Evolutionary conservation across 2,329 filamentous ascomycete genomes (phyloP).

Genomic region (Onygenales sp.): DNA sequence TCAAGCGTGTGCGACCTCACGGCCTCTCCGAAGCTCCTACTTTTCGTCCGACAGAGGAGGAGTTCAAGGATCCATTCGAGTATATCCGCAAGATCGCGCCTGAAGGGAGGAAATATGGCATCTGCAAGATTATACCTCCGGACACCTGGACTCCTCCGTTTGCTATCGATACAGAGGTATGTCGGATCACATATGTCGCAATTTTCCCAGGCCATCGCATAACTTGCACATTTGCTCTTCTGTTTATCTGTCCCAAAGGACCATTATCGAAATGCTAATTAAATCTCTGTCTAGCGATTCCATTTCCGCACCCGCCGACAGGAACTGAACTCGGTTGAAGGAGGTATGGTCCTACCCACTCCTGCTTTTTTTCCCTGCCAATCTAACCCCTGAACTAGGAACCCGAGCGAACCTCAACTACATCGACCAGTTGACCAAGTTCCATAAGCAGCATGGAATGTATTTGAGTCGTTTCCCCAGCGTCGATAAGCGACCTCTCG

Average conservation of each 20-base stretch:
- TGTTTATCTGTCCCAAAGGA: background rate
- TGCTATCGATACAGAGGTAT: conserved; percentile 92
- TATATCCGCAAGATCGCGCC: conserved; percentile 88
- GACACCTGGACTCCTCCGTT: conserved; percentile 91
- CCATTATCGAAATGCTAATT: conserved; percentile 18
- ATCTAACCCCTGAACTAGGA: conserved; percentile 47
- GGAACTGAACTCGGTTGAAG: conserved; percentile 95
- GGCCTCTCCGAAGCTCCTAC: conserved; percentile 83
- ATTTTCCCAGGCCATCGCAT: background rate
- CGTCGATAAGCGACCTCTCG: conserved; percentile 93
- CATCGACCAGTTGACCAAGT: conserved; percentile 87
- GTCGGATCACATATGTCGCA: conserved; percentile 14
- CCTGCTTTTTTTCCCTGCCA: conserved; percentile 18
- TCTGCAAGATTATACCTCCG: conserved; percentile 92
- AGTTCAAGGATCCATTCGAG: conserved; percentile 88
- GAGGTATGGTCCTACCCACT: conserved; percentile 54
- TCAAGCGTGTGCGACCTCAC: conserved; percentile 71
- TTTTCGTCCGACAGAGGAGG: conserved; percentile 80
- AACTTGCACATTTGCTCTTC: background rate
- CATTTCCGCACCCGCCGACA: conserved; percentile 95
- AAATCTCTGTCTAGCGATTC: conserved; percentile 57
- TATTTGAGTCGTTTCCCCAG: conserved; percentile 90
- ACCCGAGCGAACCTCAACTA: conserved; percentile 94
- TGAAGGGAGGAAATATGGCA: conserved; percentile 77
- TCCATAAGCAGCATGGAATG: conserved; percentile 91